Conservation (phyloP, 1,139 yeast genomes). For the Nakaseomyces nivariensis region DNA sequence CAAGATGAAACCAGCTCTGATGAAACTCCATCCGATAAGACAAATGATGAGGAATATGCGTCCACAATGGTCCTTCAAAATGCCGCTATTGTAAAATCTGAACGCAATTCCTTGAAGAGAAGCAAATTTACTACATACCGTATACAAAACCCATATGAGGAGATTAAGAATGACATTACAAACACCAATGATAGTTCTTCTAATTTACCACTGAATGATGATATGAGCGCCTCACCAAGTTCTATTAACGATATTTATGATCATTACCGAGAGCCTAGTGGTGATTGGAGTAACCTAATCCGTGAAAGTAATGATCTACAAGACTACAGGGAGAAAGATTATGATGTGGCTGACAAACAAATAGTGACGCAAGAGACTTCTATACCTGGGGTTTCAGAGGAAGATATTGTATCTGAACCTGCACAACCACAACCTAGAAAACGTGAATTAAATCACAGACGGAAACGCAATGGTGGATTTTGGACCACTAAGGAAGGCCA, state of each 20-base stretch:
- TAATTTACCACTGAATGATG: background rate
- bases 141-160: constrained; percentile 10
- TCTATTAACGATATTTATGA: constrained; percentile 18
- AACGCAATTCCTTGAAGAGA: constrained; percentile 7
- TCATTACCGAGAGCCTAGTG: constrained; percentile 14
- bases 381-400: background rate
- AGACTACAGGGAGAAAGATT: background rate
- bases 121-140: constrained; percentile 23
- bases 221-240: constrained; percentile 11
- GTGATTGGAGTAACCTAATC: constrained; percentile 7
- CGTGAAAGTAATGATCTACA: background rate
- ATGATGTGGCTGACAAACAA: background rate
- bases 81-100: constrained; percentile 9
- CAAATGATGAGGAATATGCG: constrained; percentile 10
- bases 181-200: background rate
- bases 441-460: background rate
- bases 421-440: background rate
- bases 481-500: constrained; percentile 8
- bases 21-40: background rate
- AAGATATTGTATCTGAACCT: background rate
- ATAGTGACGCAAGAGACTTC: no score
- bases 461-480: constrained; percentile 10
- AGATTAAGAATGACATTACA: background rate
- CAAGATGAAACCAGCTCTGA: background rate
- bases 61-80: constrained; percentile 10